A percentile compares a stretch with the other conserved stretches of the same genome.
Conservation (phyloP, 768 basidiomycete species). For the Rhodotorula babjevae region DNA sequence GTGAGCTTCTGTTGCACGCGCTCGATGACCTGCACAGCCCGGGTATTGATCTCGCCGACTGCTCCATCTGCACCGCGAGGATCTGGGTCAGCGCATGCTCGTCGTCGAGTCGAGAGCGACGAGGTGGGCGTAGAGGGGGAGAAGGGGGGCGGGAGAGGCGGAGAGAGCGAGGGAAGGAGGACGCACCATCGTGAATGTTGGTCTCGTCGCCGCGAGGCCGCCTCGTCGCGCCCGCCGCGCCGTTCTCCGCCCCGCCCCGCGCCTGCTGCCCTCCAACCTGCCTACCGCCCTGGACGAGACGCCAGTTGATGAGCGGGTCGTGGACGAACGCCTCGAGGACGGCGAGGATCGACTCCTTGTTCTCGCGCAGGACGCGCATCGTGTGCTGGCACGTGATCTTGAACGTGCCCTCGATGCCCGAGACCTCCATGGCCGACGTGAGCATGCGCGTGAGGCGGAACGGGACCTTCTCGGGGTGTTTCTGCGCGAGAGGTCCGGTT, state of each 20-base stretch:
- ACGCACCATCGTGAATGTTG: constrained; percentile 32
- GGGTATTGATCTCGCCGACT: constrained; percentile 80
- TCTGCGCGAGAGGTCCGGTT: constrained; percentile 45
- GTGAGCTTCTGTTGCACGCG: constrained; percentile 93
- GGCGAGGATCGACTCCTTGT: constrained; percentile 98
- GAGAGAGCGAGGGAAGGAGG: background rate
- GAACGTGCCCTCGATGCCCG: constrained; percentile 97
- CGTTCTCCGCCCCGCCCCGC: constrained; percentile 22
- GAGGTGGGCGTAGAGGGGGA: too few species aligned
- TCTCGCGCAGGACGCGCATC: constrained; percentile 93
- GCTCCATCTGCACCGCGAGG: constrained; percentile 53
- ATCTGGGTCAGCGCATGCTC: background rate
- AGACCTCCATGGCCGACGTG: constrained; percentile 98
- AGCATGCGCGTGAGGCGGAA: constrained; percentile 98
- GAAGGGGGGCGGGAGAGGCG: too few species aligned
- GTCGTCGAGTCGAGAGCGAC: too few species aligned
- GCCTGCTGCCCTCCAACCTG: constrained; percentile 31
- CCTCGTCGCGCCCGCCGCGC: constrained; percentile 14
- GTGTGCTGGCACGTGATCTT: constrained; percentile 69
- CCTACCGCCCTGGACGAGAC: constrained; percentile 36
- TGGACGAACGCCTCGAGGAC: constrained; percentile 98
- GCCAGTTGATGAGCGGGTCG: constrained; percentile 87
- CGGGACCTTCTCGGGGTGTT: constrained; percentile 97
- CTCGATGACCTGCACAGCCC: constrained; percentile 85
- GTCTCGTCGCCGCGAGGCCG: constrained; percentile 37